Conservation (phyloP, 2,329 filamentous ascomycete genomes). For the Ophiostoma novo-ulmi region DNA sequence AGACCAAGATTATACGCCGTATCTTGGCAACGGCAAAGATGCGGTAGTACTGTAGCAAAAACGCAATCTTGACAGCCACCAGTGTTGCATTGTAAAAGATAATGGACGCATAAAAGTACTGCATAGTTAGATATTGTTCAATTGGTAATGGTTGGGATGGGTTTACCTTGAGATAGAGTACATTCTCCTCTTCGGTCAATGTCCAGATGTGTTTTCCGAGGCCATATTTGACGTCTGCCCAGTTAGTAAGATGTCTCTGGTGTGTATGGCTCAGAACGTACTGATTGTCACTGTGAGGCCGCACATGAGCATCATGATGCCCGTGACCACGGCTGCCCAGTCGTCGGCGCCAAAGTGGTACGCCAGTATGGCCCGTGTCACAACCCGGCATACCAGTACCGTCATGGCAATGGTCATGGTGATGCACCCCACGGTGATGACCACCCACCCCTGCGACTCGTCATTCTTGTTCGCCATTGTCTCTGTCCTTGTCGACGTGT, state of each 20-base stretch:
- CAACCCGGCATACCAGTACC: background rate
- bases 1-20: constrained; percentile 2
- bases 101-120: constrained; percentile 18
- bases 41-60: constrained; percentile 20
- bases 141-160: background rate
- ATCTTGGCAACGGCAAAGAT: constrained; percentile 16
- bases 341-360: constrained; percentile 5
- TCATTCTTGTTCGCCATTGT: constrained; percentile 1
- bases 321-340: background rate
- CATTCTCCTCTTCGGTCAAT: background rate
- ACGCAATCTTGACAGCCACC: constrained; percentile 15
- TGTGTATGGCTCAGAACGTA: background rate
- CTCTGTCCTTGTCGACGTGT: background rate
- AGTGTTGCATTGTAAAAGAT: constrained; percentile 17
- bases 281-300: background rate
- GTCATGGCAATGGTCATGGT: background rate
- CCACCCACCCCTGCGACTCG: constrained; percentile 1
- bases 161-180: background rate
- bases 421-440: background rate
- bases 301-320: constrained; percentile 9
- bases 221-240: constrained; percentile 15
- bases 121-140: background rate
- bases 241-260: background rate
- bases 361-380: constrained; percentile 3
- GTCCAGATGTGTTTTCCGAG: constrained; percentile 17